phyloP scores from a whole-genome alignment of 1,284 basidiomycete genomes.

The Pascua sp. region DNA sequence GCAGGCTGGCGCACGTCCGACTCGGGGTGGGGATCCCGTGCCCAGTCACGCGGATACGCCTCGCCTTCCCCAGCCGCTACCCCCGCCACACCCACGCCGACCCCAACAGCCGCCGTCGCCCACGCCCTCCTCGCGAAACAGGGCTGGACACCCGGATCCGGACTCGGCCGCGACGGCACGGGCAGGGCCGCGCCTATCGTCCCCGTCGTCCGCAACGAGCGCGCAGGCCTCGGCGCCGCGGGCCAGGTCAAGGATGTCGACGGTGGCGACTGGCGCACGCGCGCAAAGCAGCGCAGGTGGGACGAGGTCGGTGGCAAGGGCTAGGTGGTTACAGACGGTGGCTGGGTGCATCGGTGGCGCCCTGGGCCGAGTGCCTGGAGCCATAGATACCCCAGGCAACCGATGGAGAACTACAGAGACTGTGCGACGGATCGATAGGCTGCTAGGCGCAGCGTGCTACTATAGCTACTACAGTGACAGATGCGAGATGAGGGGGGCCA shows the following conservation, averaged over 20 bases:
- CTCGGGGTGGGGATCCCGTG: background rate
- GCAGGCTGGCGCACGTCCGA: background rate
- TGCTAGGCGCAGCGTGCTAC: no score
- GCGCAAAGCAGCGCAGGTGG: slow-evolving; percentile 33
- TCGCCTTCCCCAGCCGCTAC: no score
- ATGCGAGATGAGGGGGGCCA: no score
- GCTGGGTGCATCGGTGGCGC: no score
- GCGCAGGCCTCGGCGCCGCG: slow-evolving; percentile 33
- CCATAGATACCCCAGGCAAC: no score
- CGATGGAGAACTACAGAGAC: no score
- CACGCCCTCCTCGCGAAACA: slow-evolving; percentile 31
- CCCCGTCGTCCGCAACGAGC: slow-evolving; percentile 26
- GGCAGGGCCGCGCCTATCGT: slow-evolving; percentile 33
- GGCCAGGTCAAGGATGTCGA: slow-evolving; percentile 9
- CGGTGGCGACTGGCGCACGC: slow-evolving; percentile 31
- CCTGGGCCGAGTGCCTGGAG: no score
- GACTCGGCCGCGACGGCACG: slow-evolving; percentile 30
- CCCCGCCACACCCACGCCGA: background rate
- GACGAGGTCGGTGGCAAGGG: slow-evolving; percentile 18
- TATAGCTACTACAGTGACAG: no score
- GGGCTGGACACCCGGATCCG: slow-evolving; percentile 39
- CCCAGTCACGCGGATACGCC: background rate
- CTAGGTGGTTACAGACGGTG: background rate
- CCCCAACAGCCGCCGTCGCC: slow-evolving; percentile 18
- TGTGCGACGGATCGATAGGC: no score